Evolutionary conservation across 345 rosid species (phyloP), one percentile per base, ranked within the genome.

Genomic region (Dimocarpus longan): DNA sequence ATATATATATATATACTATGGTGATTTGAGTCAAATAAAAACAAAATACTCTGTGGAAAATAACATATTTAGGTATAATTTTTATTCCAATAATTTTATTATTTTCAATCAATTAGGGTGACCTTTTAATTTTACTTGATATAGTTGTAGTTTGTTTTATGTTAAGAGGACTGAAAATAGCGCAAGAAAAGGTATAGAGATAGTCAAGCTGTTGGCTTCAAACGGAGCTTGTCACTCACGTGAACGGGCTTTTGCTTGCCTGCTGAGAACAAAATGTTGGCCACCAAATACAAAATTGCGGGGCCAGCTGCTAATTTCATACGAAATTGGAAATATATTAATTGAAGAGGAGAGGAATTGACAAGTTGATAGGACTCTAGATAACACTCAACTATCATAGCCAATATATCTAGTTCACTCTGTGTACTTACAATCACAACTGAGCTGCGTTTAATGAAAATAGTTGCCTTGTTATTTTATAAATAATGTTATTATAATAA

Each of bases 291-390:
- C 70, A 66, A 44, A 70, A 19, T 24, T 2, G 60, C 42, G 57
- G 74, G 63, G 63, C 63, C 63, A 57, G 8, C 63, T 57, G 4
- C 63, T 21, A 19, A 57, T 57, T 57, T 19, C 13, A 21, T 57
- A 57, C 63, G 22, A 57, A 18, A 18, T 57, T 57, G 22, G 11
- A 60, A 59, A 16, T 19, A 16, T 42, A 16, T 68, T 68, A 42
- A n/a, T 6, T 68, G 71, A 9, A 68, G 71, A 68, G 71, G 52
- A 68, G 71, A 10, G 18, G 50, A 67, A 3, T 40, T 67, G 71
- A 44, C 71, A 68, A 6, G 52, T 18, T 68, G 71, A 68, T 68
- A n/a, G 52, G 52, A 24, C 28, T 64, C 42, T 28, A 64, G 68
- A 28, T 24, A 64, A 64, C 42, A 26, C 68, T 26, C 68, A 28